Conservation (phyloP, 768 basidiomycete genomes). For the button mushroom (Agaricus bisporus) region DNA sequence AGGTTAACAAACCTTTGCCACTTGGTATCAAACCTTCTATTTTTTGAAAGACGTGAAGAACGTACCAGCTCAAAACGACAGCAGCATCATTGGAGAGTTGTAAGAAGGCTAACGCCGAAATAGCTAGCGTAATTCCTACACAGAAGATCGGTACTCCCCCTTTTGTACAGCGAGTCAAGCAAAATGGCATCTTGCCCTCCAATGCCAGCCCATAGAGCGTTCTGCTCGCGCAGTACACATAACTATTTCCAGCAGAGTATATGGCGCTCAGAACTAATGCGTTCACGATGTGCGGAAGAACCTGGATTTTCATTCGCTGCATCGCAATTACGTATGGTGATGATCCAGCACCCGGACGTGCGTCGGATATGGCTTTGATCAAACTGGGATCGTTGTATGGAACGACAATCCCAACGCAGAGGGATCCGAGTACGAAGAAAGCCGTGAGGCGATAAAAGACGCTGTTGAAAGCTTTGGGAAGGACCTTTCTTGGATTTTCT, state of each 20-base stretch:
- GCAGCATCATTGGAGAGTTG: slow-evolving; percentile 43
- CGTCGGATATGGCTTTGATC: slow-evolving; percentile 46
- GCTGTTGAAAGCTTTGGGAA: slow-evolving; percentile 66
- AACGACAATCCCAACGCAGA: slow-evolving; percentile 73
- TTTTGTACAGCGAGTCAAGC: slow-evolving; percentile 47
- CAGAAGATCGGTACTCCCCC: slow-evolving; percentile 55
- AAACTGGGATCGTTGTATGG: slow-evolving; percentile 63
- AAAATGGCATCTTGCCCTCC: slow-evolving; percentile 50
- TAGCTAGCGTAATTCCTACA: slow-evolving; percentile 34
- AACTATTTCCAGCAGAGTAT: slow-evolving; percentile 70
- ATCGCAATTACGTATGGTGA: slow-evolving; percentile 89
- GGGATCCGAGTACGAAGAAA: slow-evolving; percentile 71
- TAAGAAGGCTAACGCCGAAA: slow-evolving; percentile 38
- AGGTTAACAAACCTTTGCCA: slow-evolving; percentile 40
- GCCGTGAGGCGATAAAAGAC: slow-evolving; percentile 75
- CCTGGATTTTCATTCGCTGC: slow-evolving; percentile 56
- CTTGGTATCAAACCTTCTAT: background rate
- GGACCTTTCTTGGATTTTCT: slow-evolving; percentile 57
- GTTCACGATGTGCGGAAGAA: slow-evolving; percentile 67
- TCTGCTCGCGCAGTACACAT: slow-evolving; percentile 54
- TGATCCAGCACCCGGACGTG: slow-evolving; percentile 49
- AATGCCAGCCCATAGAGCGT: slow-evolving; percentile 51
- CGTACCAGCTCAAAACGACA: slow-evolving; percentile 42
- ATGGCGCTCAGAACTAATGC: slow-evolving; percentile 60
- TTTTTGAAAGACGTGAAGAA: background rate